Evolutionary conservation across 306 rosid genomes (phyloP).

Genomic region (Quercus bicolor): DNA sequence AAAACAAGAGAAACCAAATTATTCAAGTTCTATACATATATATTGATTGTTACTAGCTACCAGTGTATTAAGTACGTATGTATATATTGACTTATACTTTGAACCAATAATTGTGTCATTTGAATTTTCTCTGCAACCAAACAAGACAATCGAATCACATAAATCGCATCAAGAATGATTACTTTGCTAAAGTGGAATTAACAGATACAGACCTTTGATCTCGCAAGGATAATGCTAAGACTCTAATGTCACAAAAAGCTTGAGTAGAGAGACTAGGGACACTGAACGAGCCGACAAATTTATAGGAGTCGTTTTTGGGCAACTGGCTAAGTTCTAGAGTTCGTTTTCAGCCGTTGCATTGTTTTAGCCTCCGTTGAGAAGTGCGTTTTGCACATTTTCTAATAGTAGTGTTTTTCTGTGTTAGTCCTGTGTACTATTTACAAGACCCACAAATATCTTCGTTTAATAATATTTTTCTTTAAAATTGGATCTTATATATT

Average conservation of each 20-base stretch:
- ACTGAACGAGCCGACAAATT: not conserved
- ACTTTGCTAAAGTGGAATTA: not conserved
- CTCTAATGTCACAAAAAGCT: not conserved
- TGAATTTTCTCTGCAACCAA: not conserved
- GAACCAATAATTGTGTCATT: not conserved
- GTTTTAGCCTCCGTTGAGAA: not conserved
- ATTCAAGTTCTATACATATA: no score
- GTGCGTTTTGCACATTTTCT: fast-evolving
- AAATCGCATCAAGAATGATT: not conserved
- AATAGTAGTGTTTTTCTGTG: fast-evolving
- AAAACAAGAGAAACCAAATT: no score
- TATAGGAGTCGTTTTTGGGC: not conserved
- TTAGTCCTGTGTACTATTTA: fast-evolving
- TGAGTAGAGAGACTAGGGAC: no score
- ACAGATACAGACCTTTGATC: not conserved
- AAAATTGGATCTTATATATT: fast-evolving
- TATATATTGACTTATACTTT: no score
- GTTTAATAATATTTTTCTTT: no score
- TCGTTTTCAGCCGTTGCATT: not conserved
- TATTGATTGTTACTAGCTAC: no score
- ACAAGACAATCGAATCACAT: not conserved
- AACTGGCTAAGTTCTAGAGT: slow-evolving; percentile 13
- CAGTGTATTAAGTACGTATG: no score
- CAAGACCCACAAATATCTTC: no score
- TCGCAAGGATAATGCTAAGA: not conserved